phyloP scores from a whole-genome alignment of 106 monocot genomes.

The Cymbidium sinense region DNA sequence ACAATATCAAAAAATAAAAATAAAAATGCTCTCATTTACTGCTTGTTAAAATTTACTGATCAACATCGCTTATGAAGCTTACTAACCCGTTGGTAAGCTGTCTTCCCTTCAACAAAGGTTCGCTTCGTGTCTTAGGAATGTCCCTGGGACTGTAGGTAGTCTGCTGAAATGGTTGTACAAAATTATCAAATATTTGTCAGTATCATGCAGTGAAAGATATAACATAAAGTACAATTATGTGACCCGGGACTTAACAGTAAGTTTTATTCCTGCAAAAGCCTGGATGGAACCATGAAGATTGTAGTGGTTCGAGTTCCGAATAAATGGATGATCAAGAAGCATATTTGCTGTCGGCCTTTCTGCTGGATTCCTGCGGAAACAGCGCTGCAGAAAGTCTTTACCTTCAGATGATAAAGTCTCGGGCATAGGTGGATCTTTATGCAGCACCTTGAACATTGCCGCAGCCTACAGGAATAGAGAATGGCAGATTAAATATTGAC shows the following conservation, averaged over 20 bases:
- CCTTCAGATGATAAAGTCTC: slow-evolving; percentile 72
- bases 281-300: slow-evolving; percentile 46
- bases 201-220: not conserved
- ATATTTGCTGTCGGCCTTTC: slow-evolving; percentile 67
- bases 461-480: slow-evolving; percentile 41
- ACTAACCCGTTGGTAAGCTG: slow-evolving; percentile 27
- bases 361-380: slow-evolving; percentile 77
- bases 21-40: not conserved
- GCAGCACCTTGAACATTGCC: slow-evolving; percentile 87
- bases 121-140: slow-evolving; percentile 12
- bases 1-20: not conserved
- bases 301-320: slow-evolving; percentile 41
- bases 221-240: not conserved
- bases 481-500: not conserved
- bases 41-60: not conserved
- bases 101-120: slow-evolving; percentile 23
- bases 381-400: slow-evolving; percentile 60
- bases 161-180: slow-evolving; percentile 26
- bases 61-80: not conserved
- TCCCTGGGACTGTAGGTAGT: slow-evolving; percentile 25
- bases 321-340: slow-evolving; percentile 77
- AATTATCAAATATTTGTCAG: not conserved
- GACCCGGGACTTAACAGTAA: slow-evolving; percentile 24
- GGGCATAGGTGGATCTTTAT: slow-evolving; percentile 65
- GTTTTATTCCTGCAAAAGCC: slow-evolving; percentile 46